Evolutionary conservation across 2,329 filamentous ascomycete species (phyloP).

Genomic region (Macroventuria anomochaeta): DNA sequence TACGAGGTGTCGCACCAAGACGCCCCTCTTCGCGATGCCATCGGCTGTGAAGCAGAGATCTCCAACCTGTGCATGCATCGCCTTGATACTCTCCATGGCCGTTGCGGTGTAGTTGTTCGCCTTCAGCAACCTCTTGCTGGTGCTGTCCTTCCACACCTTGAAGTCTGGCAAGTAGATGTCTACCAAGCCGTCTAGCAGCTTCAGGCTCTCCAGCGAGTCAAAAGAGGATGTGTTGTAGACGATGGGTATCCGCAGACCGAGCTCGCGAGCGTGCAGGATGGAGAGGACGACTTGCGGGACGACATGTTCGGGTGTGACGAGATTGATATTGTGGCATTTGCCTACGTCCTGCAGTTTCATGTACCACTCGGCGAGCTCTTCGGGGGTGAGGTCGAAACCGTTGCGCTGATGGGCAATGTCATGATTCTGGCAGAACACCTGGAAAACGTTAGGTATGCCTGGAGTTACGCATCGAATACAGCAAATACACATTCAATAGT

Average conservation of each 20-base stretch:
- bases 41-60: conserved; percentile 83
- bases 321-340: conserved; percentile 88
- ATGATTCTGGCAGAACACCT: conserved; percentile 64
- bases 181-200: conserved; percentile 77
- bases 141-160: conserved; percentile 75
- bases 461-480: conserved; percentile 59
- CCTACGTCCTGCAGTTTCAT: conserved; percentile 81
- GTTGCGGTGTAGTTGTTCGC: conserved; percentile 75
- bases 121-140: conserved; percentile 76
- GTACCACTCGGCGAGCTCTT: conserved; percentile 82
- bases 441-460: neutral
- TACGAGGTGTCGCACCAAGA: conserved; percentile 79
- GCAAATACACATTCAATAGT: neutral
- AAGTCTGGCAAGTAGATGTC: conserved; percentile 91
- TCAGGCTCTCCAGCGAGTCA: conserved; percentile 74
- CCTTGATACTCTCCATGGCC: conserved; percentile 77
- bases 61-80: conserved; percentile 82
- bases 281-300: conserved; percentile 81
- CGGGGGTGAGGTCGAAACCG: conserved; percentile 78
- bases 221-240: conserved; percentile 87
- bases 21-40: conserved; percentile 78
- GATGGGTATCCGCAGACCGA: conserved; percentile 74
- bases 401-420: conserved; percentile 84
- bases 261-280: conserved; percentile 73
- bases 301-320: conserved; percentile 85